Evolutionary conservation across 257 asterid genomes (phyloP).

Genomic region (Fraxinus pennsylvanica): DNA sequence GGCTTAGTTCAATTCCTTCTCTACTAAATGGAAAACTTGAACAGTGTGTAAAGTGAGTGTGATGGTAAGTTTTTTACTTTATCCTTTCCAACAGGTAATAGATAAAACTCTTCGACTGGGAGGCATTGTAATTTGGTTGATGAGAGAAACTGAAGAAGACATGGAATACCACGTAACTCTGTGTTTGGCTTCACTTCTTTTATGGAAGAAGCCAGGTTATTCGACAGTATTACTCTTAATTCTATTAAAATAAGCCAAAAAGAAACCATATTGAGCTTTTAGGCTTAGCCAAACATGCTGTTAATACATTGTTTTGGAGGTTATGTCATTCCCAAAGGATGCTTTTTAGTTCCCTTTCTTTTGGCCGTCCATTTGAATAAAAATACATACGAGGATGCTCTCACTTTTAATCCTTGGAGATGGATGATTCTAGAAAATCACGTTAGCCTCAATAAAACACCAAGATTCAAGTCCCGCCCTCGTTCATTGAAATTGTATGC

Average conservation of each 20-base stretch:
- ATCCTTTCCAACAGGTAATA: conserved; percentile 51
- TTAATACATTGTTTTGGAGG: conserved; percentile 35
- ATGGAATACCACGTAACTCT: conserved; percentile 55
- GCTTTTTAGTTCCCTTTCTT: conserved; percentile 85
- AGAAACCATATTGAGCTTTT: too few relatives aligned
- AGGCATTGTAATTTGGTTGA: conserved; percentile 88
- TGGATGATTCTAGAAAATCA: conserved; percentile 80
- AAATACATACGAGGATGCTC: conserved; percentile 54
- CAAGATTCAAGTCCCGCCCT: too few relatives aligned
- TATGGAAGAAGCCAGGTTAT: background rate
- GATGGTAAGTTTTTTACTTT: background rate
- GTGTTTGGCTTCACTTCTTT: background rate
- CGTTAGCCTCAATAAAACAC: conserved; percentile 21
- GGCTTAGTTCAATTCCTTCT: too few relatives aligned
- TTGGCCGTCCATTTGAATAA: conserved; percentile 76
- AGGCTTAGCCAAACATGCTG: too few relatives aligned
- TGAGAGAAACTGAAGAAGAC: conserved; percentile 81
- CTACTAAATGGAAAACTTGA: too few relatives aligned
- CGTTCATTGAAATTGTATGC: too few relatives aligned
- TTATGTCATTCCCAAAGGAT: conserved; percentile 74
- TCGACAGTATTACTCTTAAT: too few relatives aligned
- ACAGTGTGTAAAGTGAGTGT: too few relatives aligned
- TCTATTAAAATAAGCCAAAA: too few relatives aligned
- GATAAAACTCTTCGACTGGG: conserved; percentile 85
- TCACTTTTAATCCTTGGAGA: conserved; percentile 81